Evolutionary conservation across 768 basidiomycete genomes (phyloP), one percentile per base, ranked within the genome.

Genomic region (Lactarius evosmus): DNA sequence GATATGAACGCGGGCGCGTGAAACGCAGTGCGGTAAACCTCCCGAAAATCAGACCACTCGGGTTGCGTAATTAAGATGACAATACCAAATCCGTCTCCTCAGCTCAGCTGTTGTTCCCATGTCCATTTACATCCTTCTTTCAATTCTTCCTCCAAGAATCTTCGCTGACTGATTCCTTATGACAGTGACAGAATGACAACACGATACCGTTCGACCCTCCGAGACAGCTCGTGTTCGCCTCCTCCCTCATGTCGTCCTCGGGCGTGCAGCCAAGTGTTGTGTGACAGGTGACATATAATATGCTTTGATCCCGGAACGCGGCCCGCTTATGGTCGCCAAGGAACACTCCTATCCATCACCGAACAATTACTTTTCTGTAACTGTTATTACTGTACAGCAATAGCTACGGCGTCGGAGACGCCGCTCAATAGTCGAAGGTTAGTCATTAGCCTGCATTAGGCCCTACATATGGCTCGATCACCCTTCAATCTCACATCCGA

Each of bases 1-100:
- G 51, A 27, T 12, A 27, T 34, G 58, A 53, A 53, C 30, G 16
- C 19, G 54, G 55, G 33, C 56, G 55, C 11, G 40, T 17, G 34
- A 32, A 22, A 27, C 41, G 44, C 19, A 32, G 49, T 27, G 46
- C 46, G 16, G 50, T 16, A 9, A 30, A 51, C 16, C 4, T 19
- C 7, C 50, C 49, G 17, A 63, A 63, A 64, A 64, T 64, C 63
- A 64, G 63, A 64, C 63, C 63, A 64, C 53, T 54, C 22, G 27
- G 2, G 29, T 16, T 32, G 30, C 51, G 22, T 52, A 52, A 52
- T 52, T 29, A 27, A 27, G 51, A 27, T 52, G 51, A 52, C 50
- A 7, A n/a, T 27, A 22, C 46, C 51, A 44, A 44, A n/a, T 52
- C 16, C 29, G 19, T 29, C 14, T 17, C 50, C 17, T n/a, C n/a